Evolutionary conservation across 2,329 filamentous ascomycete species (phyloP), one percentile per base, ranked within the genome.

Genomic region (Phialocephala sp.): DNA sequence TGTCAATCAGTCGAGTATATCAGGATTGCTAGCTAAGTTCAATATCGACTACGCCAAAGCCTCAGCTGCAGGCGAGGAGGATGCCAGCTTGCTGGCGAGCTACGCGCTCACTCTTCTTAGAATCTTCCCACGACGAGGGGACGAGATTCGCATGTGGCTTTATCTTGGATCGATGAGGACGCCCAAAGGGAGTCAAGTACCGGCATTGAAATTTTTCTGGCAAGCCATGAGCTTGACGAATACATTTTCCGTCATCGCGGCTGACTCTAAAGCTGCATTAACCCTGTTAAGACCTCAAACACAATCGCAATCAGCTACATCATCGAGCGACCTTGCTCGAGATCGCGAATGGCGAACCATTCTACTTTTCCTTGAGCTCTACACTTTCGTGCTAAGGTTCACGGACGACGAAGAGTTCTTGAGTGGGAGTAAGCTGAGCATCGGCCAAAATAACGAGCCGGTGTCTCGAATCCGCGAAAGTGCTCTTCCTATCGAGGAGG

Each of bases 371-470:
- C 84, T 99, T 6, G 95, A 99, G 73, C 85, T 99, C 0, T 99
- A 97, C 76, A 93, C 91, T 1, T 98, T 98, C 76, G 88, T 97
- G 2, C 82, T 98, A 14, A 91, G 95, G 72, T 87, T 98, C 39
- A 97, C 94, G 76, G 95, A 99, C 72, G 95, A 99, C 69, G 94
- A 98, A 71, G 95, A 99, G 72, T 99, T 99, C 75, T 91, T 97
- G 68, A 86, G 87, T 64, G 83, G 84, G 63, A 79, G 85, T 67
- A 80, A 77, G 45, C 80, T 82, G 32, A 71, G 74, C 62, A 65
- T 76, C 36, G 71, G 80, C 22, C 71, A 77, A n/a, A 75, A 72
- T 22, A 78, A 76, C 57, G 80, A 76, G 35, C 80, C 77, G 27
- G 81, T 73, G 63, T 85, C 82, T 60, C 83, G 81, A 61, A 83